A percentile compares a stretch with the other conserved stretches of the same genome.
Conservation (phyloP, 352 stramenopile species). For the Blastocystis sp. region DNA sequence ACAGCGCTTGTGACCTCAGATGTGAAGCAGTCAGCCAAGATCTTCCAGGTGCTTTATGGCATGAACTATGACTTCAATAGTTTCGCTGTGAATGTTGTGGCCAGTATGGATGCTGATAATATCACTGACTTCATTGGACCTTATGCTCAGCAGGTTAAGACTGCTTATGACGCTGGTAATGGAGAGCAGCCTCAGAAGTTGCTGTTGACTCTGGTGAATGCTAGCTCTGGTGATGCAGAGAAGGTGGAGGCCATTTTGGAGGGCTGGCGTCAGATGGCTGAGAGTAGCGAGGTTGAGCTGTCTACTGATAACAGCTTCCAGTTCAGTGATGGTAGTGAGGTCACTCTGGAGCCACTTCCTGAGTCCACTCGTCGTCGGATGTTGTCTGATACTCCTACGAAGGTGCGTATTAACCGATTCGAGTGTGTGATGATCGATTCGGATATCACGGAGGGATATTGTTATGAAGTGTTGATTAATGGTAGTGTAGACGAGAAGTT, state of each 20-base stretch:
- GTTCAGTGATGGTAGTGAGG: constrained; percentile 41
- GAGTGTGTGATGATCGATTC: constrained; percentile 51
- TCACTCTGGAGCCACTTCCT: background rate
- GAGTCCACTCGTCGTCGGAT: constrained; percentile 4
- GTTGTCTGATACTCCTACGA: background rate
- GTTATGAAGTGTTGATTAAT: constrained; percentile 64
- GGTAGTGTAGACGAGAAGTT: background rate
- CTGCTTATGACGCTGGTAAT: constrained; percentile 8
- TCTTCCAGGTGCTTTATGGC: constrained; percentile 20
- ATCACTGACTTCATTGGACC: constrained; percentile 18
- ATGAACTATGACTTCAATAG: constrained; percentile 44
- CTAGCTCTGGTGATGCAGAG: background rate
- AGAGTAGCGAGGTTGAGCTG: background rate
- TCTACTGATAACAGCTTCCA: background rate
- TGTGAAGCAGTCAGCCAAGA: constrained; percentile 11
- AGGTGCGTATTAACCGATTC: constrained; percentile 47
- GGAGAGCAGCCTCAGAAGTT: constrained; percentile 10
- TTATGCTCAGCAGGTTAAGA: constrained; percentile 41
- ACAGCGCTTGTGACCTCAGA: background rate
- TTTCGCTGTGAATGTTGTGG: constrained; percentile 14
- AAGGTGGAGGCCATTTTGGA: constrained; percentile 48
- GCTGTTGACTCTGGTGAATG: constrained; percentile 16
- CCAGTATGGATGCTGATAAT: background rate
- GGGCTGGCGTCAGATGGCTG: background rate
- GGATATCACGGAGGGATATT: constrained; percentile 51